A percentile compares a stretch with the other conserved stretches of the same genome.
phyloP scores from a whole-genome alignment of 495 filamentous ascomycete species.

The Trichoderma reesei region DNA sequence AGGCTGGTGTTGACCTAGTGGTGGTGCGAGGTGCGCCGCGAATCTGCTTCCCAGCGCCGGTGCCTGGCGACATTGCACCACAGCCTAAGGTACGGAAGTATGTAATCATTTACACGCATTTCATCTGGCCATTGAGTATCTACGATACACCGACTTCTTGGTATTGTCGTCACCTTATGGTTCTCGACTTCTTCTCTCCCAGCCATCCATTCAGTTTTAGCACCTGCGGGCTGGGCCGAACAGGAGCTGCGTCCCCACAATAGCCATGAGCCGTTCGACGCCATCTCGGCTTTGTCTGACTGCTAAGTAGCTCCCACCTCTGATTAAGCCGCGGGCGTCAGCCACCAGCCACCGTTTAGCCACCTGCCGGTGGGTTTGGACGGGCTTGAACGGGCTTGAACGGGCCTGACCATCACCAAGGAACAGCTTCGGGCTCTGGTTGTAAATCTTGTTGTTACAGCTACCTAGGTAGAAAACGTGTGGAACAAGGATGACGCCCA shows the following conservation, averaged over 20 bases:
- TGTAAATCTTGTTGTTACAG: no score
- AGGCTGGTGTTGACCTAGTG: neutral
- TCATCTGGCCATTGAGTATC: no score
- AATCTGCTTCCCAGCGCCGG: neutral
- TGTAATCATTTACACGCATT: no score
- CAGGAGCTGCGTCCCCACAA: neutral
- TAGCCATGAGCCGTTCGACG: neutral
- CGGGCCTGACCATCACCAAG: no score
- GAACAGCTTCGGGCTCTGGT: neutral
- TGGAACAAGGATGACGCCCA: no score
- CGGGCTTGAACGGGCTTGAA: no score
- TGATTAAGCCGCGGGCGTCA: neutral
- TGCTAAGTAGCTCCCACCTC: neutral
- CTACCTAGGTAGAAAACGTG: no score
- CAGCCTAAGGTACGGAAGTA: neutral
- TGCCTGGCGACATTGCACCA: neutral
- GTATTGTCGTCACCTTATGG: neutral
- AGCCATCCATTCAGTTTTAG: neutral
- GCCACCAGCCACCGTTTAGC: neutral
- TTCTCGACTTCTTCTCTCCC: neutral
- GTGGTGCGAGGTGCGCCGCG: neutral
- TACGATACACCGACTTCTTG: neutral
- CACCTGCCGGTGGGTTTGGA: no score
- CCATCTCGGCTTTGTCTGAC: neutral
- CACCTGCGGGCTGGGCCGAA: constrained; percentile 6